Base-by-base conservation (phyloP, 2,329 filamentous ascomycete species). In the Sporothrix dimorphospora region DNA sequence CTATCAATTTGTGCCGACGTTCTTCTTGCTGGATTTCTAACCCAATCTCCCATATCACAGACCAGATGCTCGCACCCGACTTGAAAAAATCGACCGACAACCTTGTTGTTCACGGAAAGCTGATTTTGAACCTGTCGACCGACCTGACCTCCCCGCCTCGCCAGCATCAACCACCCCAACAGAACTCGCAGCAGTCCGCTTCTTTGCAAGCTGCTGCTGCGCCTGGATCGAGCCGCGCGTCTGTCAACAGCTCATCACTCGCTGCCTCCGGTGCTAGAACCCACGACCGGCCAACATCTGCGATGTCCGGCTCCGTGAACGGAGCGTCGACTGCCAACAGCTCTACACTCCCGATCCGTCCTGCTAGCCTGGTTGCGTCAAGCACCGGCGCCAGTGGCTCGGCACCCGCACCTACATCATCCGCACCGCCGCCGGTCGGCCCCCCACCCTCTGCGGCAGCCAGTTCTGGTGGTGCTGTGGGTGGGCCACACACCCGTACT, bases 21-120 rank as follows among this genome's bases (percentile, higher is more conserved):
- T 61, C 55, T 69, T 40, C 59, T 63, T 74, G 67, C 72, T 71
- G 72, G 81, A 77, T 53, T 21, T 40, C 77, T 79, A 72, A 77
- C 74, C 21, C 0, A 14, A 61, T 67, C 49, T 66, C 53, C 57
- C 6, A 72, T 67, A 59, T 61, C 76, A 90, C 89, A 98, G 88
- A 98, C 89, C 94, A 98, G 83, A 99, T 98, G 95, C 92, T 99
- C 79, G 98, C 96, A 68, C 88, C 94, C 76, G 96, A 99, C 81
- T 87, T 99, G 45, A 98, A 98, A 81, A 98, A 98, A 82, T 98
- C 96, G 6, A 98, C 94, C 73, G 96, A 99, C 81, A 98, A 98
- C 80, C 89, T 99, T 66, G 94, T 98, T 72, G 96, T 99, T 45
- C 94, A 99, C 80, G 96, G 96, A 75, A 98, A 98, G 83, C 89